Evolutionary conservation across 306 rosid genomes (phyloP).

Genomic region (Abrus precatorius): DNA sequence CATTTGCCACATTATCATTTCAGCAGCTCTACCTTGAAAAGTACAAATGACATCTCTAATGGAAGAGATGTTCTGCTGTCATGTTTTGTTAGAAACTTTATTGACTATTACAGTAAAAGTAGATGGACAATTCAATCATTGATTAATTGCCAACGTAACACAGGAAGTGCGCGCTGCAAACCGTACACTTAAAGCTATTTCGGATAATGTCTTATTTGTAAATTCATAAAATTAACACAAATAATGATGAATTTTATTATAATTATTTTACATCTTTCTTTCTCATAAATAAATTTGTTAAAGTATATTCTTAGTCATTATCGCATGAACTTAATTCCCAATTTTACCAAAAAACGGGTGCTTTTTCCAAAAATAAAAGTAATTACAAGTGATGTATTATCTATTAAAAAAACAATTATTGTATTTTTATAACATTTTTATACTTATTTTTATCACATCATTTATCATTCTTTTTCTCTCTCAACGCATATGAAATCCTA

Average conservation of each 20-base stretch:
- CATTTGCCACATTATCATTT: slow-evolving; percentile 37
- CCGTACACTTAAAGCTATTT: neutral
- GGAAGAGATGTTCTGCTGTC: slow-evolving; percentile 36
- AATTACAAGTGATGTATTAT: neutral
- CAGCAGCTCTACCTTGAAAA: slow-evolving; percentile 23
- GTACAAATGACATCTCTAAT: slow-evolving; percentile 22
- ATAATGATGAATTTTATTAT: too few relatives aligned
- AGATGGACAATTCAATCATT: slow-evolving; percentile 11
- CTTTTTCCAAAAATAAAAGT: neutral
- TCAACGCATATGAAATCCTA: too few relatives aligned
- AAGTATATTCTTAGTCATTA: neutral
- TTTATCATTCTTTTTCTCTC: too few relatives aligned
- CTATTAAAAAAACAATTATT: neutral
- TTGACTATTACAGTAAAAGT: slow-evolving; percentile 29
- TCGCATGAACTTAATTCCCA: neutral
- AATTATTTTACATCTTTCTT: too few relatives aligned
- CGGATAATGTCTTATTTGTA: neutral
- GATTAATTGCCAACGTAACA: neutral
- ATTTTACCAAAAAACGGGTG: too few relatives aligned
- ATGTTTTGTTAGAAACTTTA: slow-evolving; percentile 26
- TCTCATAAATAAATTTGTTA: too few relatives aligned
- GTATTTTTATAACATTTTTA: too few relatives aligned
- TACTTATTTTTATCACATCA: too few relatives aligned
- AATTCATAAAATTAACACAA: neutral
- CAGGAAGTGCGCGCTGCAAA: neutral